These are phyloP conservation scores for Diaporthe eres DNA, from an alignment of 2,329 filamentous ascomycete species.

Conservation along the genomic window DNA sequence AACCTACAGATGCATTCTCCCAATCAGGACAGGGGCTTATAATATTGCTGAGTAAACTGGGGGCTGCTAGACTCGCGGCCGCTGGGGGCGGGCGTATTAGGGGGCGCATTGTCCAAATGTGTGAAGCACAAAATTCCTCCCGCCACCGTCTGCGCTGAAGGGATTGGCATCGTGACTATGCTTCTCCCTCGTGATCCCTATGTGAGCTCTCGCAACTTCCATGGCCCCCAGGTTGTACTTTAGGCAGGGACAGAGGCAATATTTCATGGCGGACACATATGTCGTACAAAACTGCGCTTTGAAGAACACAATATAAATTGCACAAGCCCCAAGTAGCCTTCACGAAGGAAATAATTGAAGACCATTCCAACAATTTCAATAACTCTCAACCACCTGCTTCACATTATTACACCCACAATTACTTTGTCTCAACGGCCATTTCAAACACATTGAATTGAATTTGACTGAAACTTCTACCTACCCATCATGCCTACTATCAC, in stretches of 20 bases:
- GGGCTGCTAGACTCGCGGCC: background rate
- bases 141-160: background rate
- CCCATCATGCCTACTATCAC: conserved; percentile 30
- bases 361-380: background rate
- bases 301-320: background rate
- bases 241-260: background rate
- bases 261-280: background rate
- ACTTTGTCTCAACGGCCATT: too few relatives aligned
- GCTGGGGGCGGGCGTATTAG: background rate
- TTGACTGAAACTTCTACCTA: background rate
- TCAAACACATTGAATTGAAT: background rate
- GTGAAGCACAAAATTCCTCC: background rate
- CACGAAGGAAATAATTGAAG: too few relatives aligned
- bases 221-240: too few relatives aligned
- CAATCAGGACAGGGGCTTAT: conserved; percentile 11
- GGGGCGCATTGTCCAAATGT: too few relatives aligned
- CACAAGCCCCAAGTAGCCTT: background rate
- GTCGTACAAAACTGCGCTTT: background rate
- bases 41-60: background rate
- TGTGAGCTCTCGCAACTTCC: background rate
- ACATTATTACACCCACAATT: background rate
- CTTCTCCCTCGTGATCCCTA: background rate
- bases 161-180: conserved; percentile 19
- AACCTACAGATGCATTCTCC: conserved; percentile 9
- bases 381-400: background rate